Evolutionary conservation across 805 yeast species (phyloP), one percentile per base, ranked within the genome.

Genomic region (Pichia cabralensis): DNA sequence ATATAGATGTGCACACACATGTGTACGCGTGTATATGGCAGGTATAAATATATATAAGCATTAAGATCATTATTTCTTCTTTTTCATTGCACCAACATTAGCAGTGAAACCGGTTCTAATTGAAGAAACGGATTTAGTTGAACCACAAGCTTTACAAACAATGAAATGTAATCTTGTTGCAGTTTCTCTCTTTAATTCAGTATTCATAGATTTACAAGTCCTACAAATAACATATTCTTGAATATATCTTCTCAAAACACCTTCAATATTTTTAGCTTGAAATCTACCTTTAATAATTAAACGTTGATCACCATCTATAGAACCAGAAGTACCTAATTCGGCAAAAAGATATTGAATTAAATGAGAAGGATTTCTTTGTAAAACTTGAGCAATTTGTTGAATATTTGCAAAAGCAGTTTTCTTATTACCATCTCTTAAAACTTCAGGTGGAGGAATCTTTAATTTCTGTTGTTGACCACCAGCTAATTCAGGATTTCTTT

Each of bases 81-180:
- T 82, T 62, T 81, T 80, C 42, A 46, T 47, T 22, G 45, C 49
- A 50, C 95, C 94, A 53, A 84, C 78, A 56, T 83, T 89, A 50
- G 98, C 99, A 70, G 88, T 96, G 95, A 84, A 92, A 80, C 99
- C 99, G 32, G 96, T 84, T 76, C 94, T 92, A 64, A 92, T 92
- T 30, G 96, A 85, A 48, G 92, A 76, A 38, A 92, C 99, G 33
- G 96, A 86, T 67, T 96, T 80, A 31, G 96, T 78, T 31, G 95
- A 83, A 48, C 98, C 98, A 73, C 99, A 92, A 38, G 94, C 83
- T 58, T 88, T 86, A 72, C 99, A 92, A 53, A 88, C 95, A 71
- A 92, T 72, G 71, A 92, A 92, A 69, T 84, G 94, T 65, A 92
- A 74, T 70, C 99, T 83, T 70, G 88, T 92, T 40, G 92, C 80